Evolutionary conservation across 352 stramenopile species (phyloP).

Genomic region (Phytophthora podocarpi): DNA sequence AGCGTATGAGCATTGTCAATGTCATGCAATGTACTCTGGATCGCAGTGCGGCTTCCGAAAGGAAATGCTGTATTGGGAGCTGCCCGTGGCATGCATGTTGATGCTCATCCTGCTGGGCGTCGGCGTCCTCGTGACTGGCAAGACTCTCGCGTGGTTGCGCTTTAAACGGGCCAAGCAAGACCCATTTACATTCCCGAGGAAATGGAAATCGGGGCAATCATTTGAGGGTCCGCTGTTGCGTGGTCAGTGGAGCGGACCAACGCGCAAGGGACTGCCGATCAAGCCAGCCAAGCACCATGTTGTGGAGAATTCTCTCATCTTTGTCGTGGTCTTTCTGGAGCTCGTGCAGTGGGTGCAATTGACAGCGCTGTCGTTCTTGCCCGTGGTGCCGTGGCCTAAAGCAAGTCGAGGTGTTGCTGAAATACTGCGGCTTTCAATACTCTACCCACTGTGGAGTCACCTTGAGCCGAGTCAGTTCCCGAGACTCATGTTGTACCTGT

Average conservation of each 20-base stretch:
- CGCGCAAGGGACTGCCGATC: slow-evolving; percentile 33
- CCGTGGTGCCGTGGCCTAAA: slow-evolving; percentile 54
- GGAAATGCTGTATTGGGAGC: slow-evolving; percentile 54
- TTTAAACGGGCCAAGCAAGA: slow-evolving; percentile 40
- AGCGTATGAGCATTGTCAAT: slow-evolving; percentile 39
- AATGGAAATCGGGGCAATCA: slow-evolving; percentile 18
- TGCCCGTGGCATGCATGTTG: slow-evolving; percentile 46
- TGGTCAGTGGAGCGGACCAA: slow-evolving; percentile 47
- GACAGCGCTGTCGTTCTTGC: slow-evolving; percentile 52
- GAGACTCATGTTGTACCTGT: slow-evolving; percentile 43
- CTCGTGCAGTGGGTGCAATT: slow-evolving; percentile 56
- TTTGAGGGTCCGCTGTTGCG: slow-evolving; percentile 4
- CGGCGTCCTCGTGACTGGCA: slow-evolving; percentile 34
- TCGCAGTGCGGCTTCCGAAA: slow-evolving; percentile 50
- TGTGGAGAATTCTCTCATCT: slow-evolving; percentile 41
- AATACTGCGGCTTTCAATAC: slow-evolving; percentile 43
- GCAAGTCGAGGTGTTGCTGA: slow-evolving; percentile 36
- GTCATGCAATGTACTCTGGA: slow-evolving; percentile 51
- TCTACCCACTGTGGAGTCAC: slow-evolving; percentile 61
- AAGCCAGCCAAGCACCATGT: slow-evolving; percentile 22
- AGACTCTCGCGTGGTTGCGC: slow-evolving; percentile 32
- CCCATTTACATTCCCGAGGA: slow-evolving; percentile 57
- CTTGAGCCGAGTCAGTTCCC: slow-evolving; percentile 40
- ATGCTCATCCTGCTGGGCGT: slow-evolving; percentile 46
- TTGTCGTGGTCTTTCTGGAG: slow-evolving; percentile 42